Conservation (phyloP, 2,329 filamentous ascomycete species). For the Colletotrichum falcatum region DNA sequence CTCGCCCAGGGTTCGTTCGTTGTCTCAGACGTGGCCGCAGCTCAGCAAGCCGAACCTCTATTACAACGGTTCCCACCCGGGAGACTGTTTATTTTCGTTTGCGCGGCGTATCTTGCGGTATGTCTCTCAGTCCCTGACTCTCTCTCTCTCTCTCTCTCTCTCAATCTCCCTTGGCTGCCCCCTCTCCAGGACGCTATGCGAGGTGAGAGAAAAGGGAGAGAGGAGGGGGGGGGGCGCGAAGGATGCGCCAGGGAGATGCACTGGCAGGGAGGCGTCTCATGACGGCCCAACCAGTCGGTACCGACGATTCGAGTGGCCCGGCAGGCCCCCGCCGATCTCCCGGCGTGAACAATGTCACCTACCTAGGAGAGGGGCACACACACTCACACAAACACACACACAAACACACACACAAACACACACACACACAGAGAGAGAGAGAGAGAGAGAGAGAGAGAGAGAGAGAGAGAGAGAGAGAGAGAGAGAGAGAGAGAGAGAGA, state of each 20-base stretch:
- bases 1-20: conserved; percentile 11
- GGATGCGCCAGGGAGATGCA: background rate
- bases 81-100: background rate
- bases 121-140: background rate
- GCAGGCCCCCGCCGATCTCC: conserved; percentile 35
- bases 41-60: background rate
- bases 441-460: too few species aligned
- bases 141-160: background rate
- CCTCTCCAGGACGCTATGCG: background rate
- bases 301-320: conserved; percentile 17
- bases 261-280: conserved; percentile 25
- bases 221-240: background rate
- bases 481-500: background rate
- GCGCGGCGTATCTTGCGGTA: background rate
- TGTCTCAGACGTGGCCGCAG: background rate
- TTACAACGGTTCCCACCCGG: background rate
- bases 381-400: too few species aligned
- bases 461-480: too few species aligned
- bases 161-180: background rate
- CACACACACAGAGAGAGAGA: too few species aligned
- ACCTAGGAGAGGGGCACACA: too few species aligned
- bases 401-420: too few species aligned
- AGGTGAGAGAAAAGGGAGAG: background rate
- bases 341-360: conserved; percentile 6
- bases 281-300: conserved; percentile 35